Percentiles rank a stretch among this genome's conserved stretches.
These are phyloP conservation scores for Stylonectria norvegica DNA, from an alignment of 2,329 filamentous ascomycete genomes.

Conservation along the genomic window DNA sequence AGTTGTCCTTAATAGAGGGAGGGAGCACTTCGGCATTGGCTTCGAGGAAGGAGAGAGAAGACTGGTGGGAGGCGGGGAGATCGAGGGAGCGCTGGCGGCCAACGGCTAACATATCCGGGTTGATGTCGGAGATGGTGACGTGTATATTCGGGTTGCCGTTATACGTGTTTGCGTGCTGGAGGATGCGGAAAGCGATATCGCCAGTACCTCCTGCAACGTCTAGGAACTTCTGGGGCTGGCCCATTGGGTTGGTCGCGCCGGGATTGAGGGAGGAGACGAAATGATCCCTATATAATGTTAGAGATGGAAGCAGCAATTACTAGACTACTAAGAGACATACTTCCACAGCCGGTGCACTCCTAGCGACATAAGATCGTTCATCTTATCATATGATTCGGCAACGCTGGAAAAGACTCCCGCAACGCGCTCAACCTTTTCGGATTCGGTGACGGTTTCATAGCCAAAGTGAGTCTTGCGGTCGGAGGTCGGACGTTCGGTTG, in stretches of 20 bases:
- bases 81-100: constrained; percentile 72
- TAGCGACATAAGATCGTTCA: constrained; percentile 99
- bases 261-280: constrained; percentile 92
- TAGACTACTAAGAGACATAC: constrained; percentile 41
- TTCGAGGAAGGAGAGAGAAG: constrained; percentile 71
- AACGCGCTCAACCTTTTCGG: constrained; percentile 69
- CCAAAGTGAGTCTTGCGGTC: constrained; percentile 82
- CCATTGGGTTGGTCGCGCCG: constrained; percentile 52
- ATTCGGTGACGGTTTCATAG: constrained; percentile 78
- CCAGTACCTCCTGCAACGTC: constrained; percentile 96
- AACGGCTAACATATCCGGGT: constrained; percentile 88
- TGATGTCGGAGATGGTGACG: constrained; percentile 95
- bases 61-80: constrained; percentile 53
- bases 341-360: constrained; percentile 97
- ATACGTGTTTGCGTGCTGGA: constrained; percentile 84
- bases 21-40: constrained; percentile 82
- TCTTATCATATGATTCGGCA: constrained; percentile 89
- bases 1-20: constrained; percentile 58
- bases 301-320: constrained; percentile 1
- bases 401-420: constrained; percentile 92
- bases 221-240: constrained; percentile 67
- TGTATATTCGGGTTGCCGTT: constrained; percentile 68
- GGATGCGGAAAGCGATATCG: constrained; percentile 95
- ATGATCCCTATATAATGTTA: constrained; percentile 59
- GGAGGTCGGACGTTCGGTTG: constrained; percentile 29